Evolutionary conservation across 179 eudicot species (phyloP).

Genomic region (Corrigiola litoralis): DNA sequence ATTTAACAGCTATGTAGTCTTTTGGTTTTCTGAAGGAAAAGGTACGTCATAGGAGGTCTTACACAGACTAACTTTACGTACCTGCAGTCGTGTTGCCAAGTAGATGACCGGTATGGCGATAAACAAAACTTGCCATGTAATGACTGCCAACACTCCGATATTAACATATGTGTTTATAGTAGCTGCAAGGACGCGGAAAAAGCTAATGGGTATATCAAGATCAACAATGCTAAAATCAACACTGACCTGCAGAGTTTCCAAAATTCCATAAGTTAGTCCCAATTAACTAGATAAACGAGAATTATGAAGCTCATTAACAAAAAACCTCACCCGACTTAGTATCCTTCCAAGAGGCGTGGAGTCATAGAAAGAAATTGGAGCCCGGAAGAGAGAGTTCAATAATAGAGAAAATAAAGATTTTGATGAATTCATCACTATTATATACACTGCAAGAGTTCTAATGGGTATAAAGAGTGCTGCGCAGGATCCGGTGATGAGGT

Average conservation of each 20-base stretch:
- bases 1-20: too few species aligned
- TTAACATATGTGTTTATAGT: constrained; percentile 45
- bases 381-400: constrained; percentile 57
- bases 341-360: constrained; percentile 64
- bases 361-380: constrained; percentile 57
- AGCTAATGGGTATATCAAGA: constrained; percentile 48
- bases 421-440: constrained; percentile 54
- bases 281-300: too few species aligned
- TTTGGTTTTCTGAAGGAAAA: too few species aligned
- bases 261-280: background rate
- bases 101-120: constrained; percentile 58
- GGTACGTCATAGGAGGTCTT: too few species aligned
- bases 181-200: constrained; percentile 40
- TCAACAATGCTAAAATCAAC: too few species aligned
- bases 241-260: constrained; percentile 23
- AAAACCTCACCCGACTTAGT: constrained; percentile 42
- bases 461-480: constrained; percentile 33
- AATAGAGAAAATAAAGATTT: constrained; percentile 53
- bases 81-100: constrained; percentile 58
- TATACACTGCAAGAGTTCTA: constrained; percentile 41
- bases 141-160: constrained; percentile 51
- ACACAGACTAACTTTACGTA: too few species aligned
- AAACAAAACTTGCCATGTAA: constrained; percentile 76
- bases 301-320: background rate
- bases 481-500: constrained; percentile 41